Evolutionary conservation across 1,139 yeast species (phyloP).

Genomic region (Schwanniomyces etchellsii): DNA sequence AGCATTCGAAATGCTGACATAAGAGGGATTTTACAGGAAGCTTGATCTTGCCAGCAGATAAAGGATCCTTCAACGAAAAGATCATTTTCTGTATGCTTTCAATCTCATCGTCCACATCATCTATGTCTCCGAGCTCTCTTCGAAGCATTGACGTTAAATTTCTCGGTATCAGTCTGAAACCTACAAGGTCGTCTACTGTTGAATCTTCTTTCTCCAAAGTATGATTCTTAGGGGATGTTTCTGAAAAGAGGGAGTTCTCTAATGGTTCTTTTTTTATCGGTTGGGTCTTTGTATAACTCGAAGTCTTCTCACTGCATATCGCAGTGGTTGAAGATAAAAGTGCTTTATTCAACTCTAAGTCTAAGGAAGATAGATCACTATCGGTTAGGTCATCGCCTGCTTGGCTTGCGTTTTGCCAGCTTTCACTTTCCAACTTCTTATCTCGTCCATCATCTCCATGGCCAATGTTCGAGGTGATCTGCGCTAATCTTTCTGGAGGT

Average conservation of each 20-base stretch:
- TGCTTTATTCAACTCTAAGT: slow-evolving; percentile 7
- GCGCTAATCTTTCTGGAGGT: slow-evolving; percentile 8
- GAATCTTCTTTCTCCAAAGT: neutral
- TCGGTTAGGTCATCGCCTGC: slow-evolving; percentile 4
- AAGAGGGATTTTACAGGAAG: slow-evolving; percentile 35
- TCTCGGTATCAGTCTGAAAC: slow-evolving; percentile 21
- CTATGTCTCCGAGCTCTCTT: slow-evolving; percentile 16
- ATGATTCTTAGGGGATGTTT: neutral
- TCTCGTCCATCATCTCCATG: neutral
- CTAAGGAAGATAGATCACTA: slow-evolving; percentile 8
- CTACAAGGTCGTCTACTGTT: slow-evolving; percentile 2
- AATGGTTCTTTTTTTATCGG: neutral
- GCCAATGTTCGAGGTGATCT: neutral
- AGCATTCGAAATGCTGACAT: slow-evolving; percentile 43
- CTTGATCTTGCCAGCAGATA: slow-evolving; percentile 31
- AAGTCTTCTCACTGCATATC: neutral
- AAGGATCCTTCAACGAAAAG: slow-evolving; percentile 27
- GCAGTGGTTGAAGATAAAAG: slow-evolving; percentile 2
- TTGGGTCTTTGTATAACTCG: neutral
- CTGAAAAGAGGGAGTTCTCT: neutral
- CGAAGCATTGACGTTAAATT: slow-evolving; percentile 18
- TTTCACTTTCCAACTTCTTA: neutral
- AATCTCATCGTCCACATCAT: slow-evolving; percentile 18
- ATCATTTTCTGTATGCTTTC: slow-evolving; percentile 23
- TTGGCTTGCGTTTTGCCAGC: neutral